A percentile compares a stretch with the other conserved stretches of the same genome.
These are phyloP conservation scores for Alopecurus myosuroides DNA, from an alignment of 176 grass and related monocot species.

Conservation along the genomic window DNA sequence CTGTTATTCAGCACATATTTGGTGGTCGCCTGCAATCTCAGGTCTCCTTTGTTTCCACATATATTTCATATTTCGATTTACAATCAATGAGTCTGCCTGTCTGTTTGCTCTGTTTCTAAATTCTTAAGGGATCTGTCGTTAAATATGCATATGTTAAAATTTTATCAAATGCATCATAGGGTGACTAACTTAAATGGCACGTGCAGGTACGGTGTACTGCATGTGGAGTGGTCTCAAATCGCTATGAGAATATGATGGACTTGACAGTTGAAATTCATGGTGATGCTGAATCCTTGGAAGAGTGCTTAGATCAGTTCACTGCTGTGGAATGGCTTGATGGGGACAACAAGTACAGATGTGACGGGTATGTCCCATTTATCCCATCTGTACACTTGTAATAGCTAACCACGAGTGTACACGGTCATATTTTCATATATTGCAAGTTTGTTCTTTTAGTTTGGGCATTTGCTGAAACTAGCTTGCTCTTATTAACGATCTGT, in stretches of 20 bases:
- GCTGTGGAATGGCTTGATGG: constrained; percentile 96
- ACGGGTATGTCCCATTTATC: constrained; percentile 66
- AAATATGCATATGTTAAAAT: constrained; percentile 3
- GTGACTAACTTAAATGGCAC: constrained; percentile 20
- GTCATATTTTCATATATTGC: background rate
- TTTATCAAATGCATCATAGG: constrained; percentile 5
- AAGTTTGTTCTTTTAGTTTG: background rate
- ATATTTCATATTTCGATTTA: background rate
- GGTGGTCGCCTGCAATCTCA: constrained; percentile 88
- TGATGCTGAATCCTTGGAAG: constrained; percentile 81
- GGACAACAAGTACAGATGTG: constrained; percentile 96
- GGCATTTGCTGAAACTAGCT: background rate
- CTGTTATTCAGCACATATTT: constrained; percentile 97
- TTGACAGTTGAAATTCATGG: constrained; percentile 99
- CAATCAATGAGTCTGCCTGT: background rate
- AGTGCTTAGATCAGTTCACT: constrained; percentile 97
- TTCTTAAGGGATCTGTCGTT: background rate
- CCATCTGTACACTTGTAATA: constrained; percentile 3
- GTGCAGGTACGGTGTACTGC: constrained; percentile 75
- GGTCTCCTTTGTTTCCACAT: constrained; percentile 33
- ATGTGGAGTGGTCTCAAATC: constrained; percentile 89
- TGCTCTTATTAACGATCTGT: background rate
- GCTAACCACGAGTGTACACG: background rate
- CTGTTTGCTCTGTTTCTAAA: background rate
- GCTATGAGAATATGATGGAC: constrained; percentile 99